Evolutionary conservation across 148 eudicot species (phyloP), one percentile per base, ranked within the genome.

Genomic region (Rhododendron mucronatum): DNA sequence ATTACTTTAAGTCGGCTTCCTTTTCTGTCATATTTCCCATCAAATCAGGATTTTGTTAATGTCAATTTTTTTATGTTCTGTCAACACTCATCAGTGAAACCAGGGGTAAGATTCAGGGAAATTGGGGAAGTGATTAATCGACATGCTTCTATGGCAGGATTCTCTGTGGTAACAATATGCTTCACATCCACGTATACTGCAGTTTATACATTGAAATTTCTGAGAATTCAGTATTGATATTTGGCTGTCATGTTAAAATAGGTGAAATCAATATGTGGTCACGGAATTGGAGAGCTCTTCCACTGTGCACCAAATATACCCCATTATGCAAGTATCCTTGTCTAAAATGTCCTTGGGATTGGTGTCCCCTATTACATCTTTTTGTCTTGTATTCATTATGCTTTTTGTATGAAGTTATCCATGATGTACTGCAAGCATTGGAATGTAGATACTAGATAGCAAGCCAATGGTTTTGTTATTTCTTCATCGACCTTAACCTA

Each of bases 231-330:
- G 59, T 65, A 26, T 30, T 45, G 14, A 82, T 47, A 69, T 45
- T n/a, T 50, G n/a, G 30, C 45, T 65, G 35, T 83, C 57, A 84
- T 88, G 85, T 86, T 80, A 59, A 78, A 88, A 83, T 85, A 97
- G 99, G 99, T 94, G 82, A 97, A 91, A 88, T 94, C 99, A 51
- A 91, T 91, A 84, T 93, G 96, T 88, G 99, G 99, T 86, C 99
- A 97, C 91, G 99, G 99, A 75, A 93, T 97, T 87, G 99, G 99
- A 87, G 99, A 95, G 86, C 99, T 95, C 85, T 97, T 97, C 92
- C 99, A 97, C 71, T 95, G 99, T 89, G 98, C 99, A 67, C 99
- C 99, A 82, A 97, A 95, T 87, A 95, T 97, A 89, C 99, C 99
- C 86, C 99, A 95, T 85, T 97, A 97, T 90, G 91, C 96, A 39